Conservation (phyloP, 202 grass and related monocot species). For the Setaria italica region DNA sequence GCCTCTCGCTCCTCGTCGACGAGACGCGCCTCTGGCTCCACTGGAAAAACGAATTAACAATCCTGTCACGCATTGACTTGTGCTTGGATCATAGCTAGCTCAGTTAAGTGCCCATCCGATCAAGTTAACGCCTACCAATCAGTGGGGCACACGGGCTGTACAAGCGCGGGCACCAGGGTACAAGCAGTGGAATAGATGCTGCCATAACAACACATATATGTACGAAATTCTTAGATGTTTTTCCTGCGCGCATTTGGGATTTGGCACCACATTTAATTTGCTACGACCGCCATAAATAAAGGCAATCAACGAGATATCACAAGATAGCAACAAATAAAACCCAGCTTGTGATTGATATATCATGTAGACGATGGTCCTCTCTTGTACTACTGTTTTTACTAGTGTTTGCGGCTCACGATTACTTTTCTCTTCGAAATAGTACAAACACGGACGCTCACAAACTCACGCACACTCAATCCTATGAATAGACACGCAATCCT, state of each 20-base stretch:
- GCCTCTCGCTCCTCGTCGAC: too few species aligned
- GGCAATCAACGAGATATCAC: too few species aligned
- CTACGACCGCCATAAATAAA: background rate
- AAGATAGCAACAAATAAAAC: too few species aligned
- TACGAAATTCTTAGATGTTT: background rate
- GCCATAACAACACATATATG: background rate
- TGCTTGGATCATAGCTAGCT: background rate
- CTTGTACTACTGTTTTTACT: too few species aligned
- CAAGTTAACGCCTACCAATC: background rate
- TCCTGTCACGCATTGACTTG: slow-evolving; percentile 37
- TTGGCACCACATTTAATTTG: background rate
- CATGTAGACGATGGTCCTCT: too few species aligned
- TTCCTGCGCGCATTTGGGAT: background rate
- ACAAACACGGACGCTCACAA: too few species aligned
- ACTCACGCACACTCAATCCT: too few species aligned
- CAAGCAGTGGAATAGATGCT: background rate
- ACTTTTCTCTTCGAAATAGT: too few species aligned
- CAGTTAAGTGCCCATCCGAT: background rate
- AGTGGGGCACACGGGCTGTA: background rate
- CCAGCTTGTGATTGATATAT: too few species aligned
- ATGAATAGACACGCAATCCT: too few species aligned
- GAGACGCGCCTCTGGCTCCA: background rate
- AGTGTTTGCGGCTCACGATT: too few species aligned
- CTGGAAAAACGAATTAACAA: slow-evolving; percentile 26
- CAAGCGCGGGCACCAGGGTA: background rate